phyloP scores from a whole-genome alignment of 225 moss, liverwort and hornwort species.

The Marchantia paleacea region DNA sequence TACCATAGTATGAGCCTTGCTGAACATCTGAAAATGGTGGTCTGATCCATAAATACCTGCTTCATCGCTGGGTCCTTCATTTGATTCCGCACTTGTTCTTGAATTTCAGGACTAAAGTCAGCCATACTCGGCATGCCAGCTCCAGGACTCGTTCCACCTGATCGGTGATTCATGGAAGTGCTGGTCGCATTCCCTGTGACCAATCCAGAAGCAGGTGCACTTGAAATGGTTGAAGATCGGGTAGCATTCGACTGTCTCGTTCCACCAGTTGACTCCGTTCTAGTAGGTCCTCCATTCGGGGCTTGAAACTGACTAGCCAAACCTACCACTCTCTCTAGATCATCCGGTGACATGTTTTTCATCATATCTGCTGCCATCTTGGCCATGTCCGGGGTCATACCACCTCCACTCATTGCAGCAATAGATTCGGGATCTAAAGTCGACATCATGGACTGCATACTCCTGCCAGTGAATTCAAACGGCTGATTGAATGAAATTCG shows the following conservation, averaged over 20 bases:
- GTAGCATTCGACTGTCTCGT: conserved; percentile 19
- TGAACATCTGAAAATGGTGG: neutral
- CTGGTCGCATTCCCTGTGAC: conserved; percentile 27
- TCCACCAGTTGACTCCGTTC: conserved; percentile 10
- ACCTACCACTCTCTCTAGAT: conserved; percentile 76
- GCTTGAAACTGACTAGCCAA: conserved; percentile 66
- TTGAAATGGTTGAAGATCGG: conserved; percentile 34
- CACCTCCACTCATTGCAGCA: conserved; percentile 87
- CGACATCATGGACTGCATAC: conserved; percentile 88
- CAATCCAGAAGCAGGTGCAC: conserved; percentile 42
- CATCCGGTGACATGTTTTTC: conserved; percentile 80
- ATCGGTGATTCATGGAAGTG: conserved; percentile 37
- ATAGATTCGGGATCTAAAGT: conserved; percentile 69
- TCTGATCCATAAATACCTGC: conserved; percentile 45
- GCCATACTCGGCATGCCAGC: conserved; percentile 90
- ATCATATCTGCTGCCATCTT: conserved; percentile 84
- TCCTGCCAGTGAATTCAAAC: conserved; percentile 38
- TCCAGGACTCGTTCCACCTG: conserved; percentile 55
- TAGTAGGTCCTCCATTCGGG: conserved; percentile 37
- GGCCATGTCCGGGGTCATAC: conserved; percentile 90
- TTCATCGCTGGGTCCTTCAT: conserved; percentile 98
- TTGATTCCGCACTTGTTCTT: conserved; percentile 87
- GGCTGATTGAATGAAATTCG: neutral
- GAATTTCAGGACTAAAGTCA: conserved; percentile 92
- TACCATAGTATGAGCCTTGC: too few relatives aligned